Percentiles rank a stretch among this genome's conserved stretches.
Evolutionary conservation across 495 filamentous ascomycete species (phyloP).

Genomic region (Tuber brumale): DNA sequence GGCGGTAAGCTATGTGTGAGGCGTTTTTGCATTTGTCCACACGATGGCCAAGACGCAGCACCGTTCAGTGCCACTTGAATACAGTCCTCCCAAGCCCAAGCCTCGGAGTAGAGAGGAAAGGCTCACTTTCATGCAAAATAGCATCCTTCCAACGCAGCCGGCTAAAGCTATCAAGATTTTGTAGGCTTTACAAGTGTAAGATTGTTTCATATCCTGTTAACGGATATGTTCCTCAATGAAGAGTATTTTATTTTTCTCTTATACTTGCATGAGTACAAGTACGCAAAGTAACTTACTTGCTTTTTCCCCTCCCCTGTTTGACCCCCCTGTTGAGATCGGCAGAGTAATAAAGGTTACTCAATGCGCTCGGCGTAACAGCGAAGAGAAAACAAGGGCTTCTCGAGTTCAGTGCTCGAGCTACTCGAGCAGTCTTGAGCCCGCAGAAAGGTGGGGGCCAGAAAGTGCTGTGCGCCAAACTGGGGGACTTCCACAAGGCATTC

Average conservation of each 20-base stretch:
- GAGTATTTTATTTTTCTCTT: background rate
- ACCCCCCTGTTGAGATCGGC: background rate
- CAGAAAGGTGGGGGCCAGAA: background rate
- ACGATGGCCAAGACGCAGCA: background rate
- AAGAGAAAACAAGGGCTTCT: background rate
- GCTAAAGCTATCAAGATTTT: background rate
- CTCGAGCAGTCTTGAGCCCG: background rate
- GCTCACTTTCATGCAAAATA: background rate
- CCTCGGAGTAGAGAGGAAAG: background rate
- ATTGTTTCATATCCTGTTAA: background rate
- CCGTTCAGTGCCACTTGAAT: background rate
- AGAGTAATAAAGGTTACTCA: background rate
- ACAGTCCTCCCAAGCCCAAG: background rate
- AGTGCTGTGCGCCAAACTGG: background rate
- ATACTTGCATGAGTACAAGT: background rate
- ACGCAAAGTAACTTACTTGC: background rate
- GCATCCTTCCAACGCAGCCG: background rate
- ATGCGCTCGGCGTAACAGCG: background rate
- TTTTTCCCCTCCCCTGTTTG: background rate
- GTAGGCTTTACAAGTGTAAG: background rate
- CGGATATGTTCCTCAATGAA: background rate
- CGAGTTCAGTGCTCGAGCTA: background rate
- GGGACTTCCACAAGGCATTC: background rate
- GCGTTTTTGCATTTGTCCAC: background rate
- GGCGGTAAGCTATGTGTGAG: background rate